Base-by-base conservation (phyloP, 1,139 yeast species). In the Yamadazyma friedrichii region DNA sequence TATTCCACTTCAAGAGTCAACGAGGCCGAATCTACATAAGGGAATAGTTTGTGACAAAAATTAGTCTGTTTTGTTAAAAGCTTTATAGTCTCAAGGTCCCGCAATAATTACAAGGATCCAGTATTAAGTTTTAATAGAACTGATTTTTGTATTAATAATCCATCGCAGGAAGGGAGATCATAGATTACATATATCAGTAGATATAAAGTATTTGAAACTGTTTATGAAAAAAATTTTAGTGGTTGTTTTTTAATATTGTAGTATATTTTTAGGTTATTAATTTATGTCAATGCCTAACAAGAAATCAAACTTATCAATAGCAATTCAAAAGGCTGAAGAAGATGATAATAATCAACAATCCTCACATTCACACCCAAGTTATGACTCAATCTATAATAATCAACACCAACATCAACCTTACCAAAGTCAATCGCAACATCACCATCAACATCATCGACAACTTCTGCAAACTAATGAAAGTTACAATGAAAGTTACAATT, bases 321-420 rank as follows among this genome's bases (percentile, higher is more conserved):
- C 77, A 40, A 70, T 72, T 39, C 70, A 71, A 50, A 65, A 70
- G 49, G 76, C 75, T 30, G 77, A 70, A 39, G 52, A 48, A 41
- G 47, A 51, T 39, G 50, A 52, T 37, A 39, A 31, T 31, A 17
- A 22, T n/a, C 36, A 25, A 12, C 22, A 29, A 6, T 17, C 6
- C 26, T 3, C 24, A 20, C 24, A 20, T 20, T 6, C 24, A 20
- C 24, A 20, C 24, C 5, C 8, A 20, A 17, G 3, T 22, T 33
- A 20, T 15, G 35, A 33, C 9, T n/a, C 24, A 5, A 17, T 33
- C 13, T 25, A 33, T 22, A 33, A 33, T 26, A 15, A 9, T 15
- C 16, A 32, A 15, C 35, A 29, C 22, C 43, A 37, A 27, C 41
- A 44, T 30, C 39, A 38, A 9, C 31, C 33, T 43, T 41, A 27